Conservation (phyloP, 2,329 filamentous ascomycete species). For the Pyrenophora graminea region DNA sequence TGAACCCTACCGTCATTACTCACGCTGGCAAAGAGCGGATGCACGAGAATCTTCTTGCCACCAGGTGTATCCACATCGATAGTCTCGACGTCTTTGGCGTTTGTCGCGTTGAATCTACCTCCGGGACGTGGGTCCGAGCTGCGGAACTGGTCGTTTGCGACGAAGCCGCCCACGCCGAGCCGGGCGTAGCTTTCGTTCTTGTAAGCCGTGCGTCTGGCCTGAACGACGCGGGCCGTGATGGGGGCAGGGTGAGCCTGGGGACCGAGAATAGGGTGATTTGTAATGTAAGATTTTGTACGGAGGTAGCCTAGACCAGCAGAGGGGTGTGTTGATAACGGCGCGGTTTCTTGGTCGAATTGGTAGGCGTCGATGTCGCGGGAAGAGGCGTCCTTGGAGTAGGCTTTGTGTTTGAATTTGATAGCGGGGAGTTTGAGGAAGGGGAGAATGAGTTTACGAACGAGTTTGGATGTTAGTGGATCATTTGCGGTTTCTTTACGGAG, state of each 20-base stretch:
- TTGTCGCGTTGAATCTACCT: slow-evolving; percentile 15
- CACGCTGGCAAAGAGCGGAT: slow-evolving; percentile 49
- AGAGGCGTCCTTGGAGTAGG: slow-evolving; percentile 26
- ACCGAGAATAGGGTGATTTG: slow-evolving; percentile 65
- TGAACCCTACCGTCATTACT: slow-evolving; percentile 37
- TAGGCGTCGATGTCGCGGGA: slow-evolving; percentile 34
- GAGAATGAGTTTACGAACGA: slow-evolving; percentile 57
- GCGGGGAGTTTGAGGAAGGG: slow-evolving; percentile 62
- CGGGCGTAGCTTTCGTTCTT: slow-evolving; percentile 36
- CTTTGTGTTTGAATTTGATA: slow-evolving; percentile 34
- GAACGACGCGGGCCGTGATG: slow-evolving; percentile 62
- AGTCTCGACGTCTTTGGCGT: slow-evolving; percentile 36
- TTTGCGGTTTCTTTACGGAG: slow-evolving; percentile 54
- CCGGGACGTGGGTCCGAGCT: slow-evolving; percentile 35
- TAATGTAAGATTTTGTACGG: slow-evolving; percentile 58
- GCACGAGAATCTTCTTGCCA: slow-evolving; percentile 59
- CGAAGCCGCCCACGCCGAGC: slow-evolving; percentile 53
- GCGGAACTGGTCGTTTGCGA: slow-evolving; percentile 45
- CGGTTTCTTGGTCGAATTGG: slow-evolving; percentile 42
- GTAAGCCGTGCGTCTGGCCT: slow-evolving; percentile 32
- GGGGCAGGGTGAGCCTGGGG: slow-evolving; percentile 59
- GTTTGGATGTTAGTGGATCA: slow-evolving; percentile 53
- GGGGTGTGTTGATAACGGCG: slow-evolving; percentile 64
- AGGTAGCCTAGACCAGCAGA: slow-evolving; percentile 67
- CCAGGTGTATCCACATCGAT: slow-evolving; percentile 51